Base-by-base conservation (phyloP, 1,284 basidiomycete species). In the Boletus sp. region DNA sequence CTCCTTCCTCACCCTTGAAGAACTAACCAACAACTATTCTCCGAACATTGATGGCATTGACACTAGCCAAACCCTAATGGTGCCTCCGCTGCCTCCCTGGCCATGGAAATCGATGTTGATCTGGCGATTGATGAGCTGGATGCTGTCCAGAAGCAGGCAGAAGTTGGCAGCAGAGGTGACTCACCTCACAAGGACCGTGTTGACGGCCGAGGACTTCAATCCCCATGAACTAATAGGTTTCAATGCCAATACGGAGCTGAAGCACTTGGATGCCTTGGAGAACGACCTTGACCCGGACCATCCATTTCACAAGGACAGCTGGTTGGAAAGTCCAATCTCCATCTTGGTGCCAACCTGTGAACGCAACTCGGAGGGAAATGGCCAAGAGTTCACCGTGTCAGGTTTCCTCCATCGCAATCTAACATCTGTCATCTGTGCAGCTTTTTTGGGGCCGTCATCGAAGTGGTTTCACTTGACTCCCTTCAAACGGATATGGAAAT, bases 41-140 rank as follows among this genome's bases (percentile, higher is more conserved):
- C 13, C 6, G 6, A 16, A 4, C 7, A 44, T n/a, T n/a, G n/a
- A n/a, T n/a, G n/a, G n/a, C n/a, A n/a, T n/a, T n/a, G n/a, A n/a
- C n/a, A n/a, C n/a, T n/a, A n/a, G n/a, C n/a, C n/a, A n/a, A n/a
- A n/a, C n/a, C n/a, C n/a, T n/a, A n/a, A n/a, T n/a, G n/a, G n/a
- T n/a, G n/a, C n/a, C n/a, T 8, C 31, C 17, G 14, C 43, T 9
- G n/a, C 10, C 11, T 1, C 58, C 58, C 1, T 61, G 59, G 60
- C 60, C 58, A 25, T 62, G 60, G 58, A 25, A 52, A 23, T 28
- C 21, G 0, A 38, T 61, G 25, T 16, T 28, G 0, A 10, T 61
- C 1, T 62, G 60, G 59, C 13, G 38, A 1, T 4, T 61, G 3
- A 55, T 61, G 58, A 52, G 11, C 6, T 61, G 59, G 58, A 61